A percentile compares a stretch with the other conserved stretches of the same genome.
Evolutionary conservation across 2,329 filamentous ascomycete genomes (phyloP).

Genomic region (Cadophora luteo-olivacea): DNA sequence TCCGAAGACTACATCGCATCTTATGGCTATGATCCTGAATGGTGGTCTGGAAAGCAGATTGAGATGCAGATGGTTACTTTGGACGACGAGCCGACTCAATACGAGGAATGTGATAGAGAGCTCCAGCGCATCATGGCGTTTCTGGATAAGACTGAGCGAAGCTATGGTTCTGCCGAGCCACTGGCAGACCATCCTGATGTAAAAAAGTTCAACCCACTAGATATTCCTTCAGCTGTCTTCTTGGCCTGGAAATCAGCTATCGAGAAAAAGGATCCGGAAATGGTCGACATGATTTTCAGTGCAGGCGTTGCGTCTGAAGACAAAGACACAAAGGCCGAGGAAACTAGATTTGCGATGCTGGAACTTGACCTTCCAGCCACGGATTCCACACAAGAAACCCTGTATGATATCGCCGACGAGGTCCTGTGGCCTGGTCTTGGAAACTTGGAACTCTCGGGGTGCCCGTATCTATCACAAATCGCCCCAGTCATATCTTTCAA

Average conservation of each 20-base stretch:
- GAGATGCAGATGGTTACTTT: slow-evolving; percentile 26
- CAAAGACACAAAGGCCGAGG: slow-evolving; percentile 29
- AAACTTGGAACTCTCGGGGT: slow-evolving; percentile 32
- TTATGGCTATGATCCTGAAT: slow-evolving; percentile 63
- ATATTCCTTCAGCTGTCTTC: slow-evolving; percentile 41
- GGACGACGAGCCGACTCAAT: slow-evolving; percentile 30
- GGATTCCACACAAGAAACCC: slow-evolving; percentile 38
- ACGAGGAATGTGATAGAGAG: slow-evolving; percentile 50
- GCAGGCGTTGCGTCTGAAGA: slow-evolving; percentile 31
- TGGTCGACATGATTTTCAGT: slow-evolving; percentile 40
- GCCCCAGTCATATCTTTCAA: slow-evolving; percentile 59
- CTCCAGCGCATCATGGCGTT: slow-evolving; percentile 69
- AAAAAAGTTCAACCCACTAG: slow-evolving; percentile 27
- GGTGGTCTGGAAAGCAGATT: slow-evolving; percentile 67
- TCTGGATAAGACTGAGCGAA: slow-evolving; percentile 64
- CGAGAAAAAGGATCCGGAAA: slow-evolving; percentile 25
- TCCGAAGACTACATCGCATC: slow-evolving; percentile 49
- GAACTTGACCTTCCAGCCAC: slow-evolving; percentile 39
- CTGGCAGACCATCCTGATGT: slow-evolving; percentile 46
- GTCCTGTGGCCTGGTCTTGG: slow-evolving; percentile 39
- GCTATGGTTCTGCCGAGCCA: slow-evolving; percentile 61
- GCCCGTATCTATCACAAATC: slow-evolving; percentile 43
- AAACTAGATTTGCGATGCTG: slow-evolving; percentile 42
- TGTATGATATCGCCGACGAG: slow-evolving; percentile 46
- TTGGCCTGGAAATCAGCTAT: slow-evolving; percentile 35